phyloP scores from a whole-genome alignment of 768 basidiomycete species.

The Lentinula sp. region DNA sequence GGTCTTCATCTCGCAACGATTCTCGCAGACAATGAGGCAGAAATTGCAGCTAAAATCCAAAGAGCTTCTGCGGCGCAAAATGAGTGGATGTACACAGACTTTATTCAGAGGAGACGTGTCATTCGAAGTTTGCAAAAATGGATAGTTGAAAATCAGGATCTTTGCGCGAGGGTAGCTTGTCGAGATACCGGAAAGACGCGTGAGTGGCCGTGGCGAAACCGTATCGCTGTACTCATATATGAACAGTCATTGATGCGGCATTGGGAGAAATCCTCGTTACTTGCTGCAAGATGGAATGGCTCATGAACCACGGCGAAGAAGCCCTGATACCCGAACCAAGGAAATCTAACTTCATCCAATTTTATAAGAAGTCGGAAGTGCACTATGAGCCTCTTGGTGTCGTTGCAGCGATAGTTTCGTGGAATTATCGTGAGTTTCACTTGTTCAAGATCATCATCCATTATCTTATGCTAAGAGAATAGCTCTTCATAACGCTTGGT shows the following conservation, averaged over 20 bases:
- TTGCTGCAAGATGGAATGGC: conserved; percentile 90
- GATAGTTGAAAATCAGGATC: conserved; percentile 87
- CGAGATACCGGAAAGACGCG: conserved; percentile 95
- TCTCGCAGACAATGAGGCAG: conserved; percentile 64
- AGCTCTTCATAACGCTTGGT: conserved; percentile 94
- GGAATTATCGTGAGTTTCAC: conserved; percentile 74
- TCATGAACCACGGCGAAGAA: conserved; percentile 79
- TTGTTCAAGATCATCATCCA: background rate
- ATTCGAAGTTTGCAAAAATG: conserved; percentile 85
- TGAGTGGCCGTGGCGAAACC: conserved; percentile 29
- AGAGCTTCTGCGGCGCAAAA: conserved; percentile 62
- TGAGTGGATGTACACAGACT: conserved; percentile 70
- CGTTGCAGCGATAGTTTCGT: conserved; percentile 88
- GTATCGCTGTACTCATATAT: background rate
- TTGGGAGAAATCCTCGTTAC: conserved; percentile 95
- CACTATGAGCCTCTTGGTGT: conserved; percentile 91
- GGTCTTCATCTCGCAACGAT: conserved; percentile 74
- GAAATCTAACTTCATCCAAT: conserved; percentile 57
- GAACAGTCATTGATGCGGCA: conserved; percentile 83
- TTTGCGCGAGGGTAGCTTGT: conserved; percentile 81
- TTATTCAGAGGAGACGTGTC: conserved; percentile 75
- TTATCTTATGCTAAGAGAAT: conserved; percentile 2
- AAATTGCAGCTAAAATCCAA: conserved; percentile 70
- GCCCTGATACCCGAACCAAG: conserved; percentile 71
- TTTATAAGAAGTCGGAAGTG: conserved; percentile 73